Conservation (phyloP, 164 flowering plant genomes). For the Piper longum region DNA sequence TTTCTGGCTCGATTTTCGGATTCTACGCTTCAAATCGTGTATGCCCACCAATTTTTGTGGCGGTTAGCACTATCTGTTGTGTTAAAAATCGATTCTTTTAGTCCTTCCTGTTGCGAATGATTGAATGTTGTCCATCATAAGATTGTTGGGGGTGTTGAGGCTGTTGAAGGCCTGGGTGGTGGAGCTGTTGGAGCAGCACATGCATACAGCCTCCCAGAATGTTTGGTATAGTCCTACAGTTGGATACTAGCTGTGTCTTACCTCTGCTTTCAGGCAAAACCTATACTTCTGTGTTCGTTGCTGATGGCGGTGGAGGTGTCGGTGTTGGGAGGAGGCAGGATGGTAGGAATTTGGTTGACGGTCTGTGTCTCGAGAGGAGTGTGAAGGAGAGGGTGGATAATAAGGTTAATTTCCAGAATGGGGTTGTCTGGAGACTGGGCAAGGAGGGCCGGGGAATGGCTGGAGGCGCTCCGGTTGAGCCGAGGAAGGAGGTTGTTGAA, state of each 20-base stretch:
- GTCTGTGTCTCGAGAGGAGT: neutral
- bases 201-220: slow-evolving; percentile 10
- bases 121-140: slow-evolving; percentile 15
- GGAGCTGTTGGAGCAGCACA: slow-evolving; percentile 2
- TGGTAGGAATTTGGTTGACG: neutral
- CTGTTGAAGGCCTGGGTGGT: neutral
- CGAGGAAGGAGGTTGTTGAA: slow-evolving; percentile 1
- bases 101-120: slow-evolving; percentile 2
- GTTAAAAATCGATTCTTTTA: neutral
- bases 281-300: neutral
- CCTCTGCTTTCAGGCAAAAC: slow-evolving; percentile 7
- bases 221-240: slow-evolving; percentile 20
- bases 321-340: neutral
- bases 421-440: slow-evolving; percentile 1
- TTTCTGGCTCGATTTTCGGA: neutral
- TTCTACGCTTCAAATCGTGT: neutral
- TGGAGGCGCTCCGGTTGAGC: slow-evolving; percentile 6
- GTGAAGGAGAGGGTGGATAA: slow-evolving; percentile 8
- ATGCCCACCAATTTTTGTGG: neutral
- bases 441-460: neutral
- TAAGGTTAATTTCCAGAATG: slow-evolving; percentile 2
- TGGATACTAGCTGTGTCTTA: slow-evolving; percentile 18
- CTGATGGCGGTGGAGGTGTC: neutral
- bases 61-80: neutral
- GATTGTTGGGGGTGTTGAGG: slow-evolving; percentile 3